phyloP scores from a whole-genome alignment of 257 asterid genomes.

The Henckelia pumila region DNA sequence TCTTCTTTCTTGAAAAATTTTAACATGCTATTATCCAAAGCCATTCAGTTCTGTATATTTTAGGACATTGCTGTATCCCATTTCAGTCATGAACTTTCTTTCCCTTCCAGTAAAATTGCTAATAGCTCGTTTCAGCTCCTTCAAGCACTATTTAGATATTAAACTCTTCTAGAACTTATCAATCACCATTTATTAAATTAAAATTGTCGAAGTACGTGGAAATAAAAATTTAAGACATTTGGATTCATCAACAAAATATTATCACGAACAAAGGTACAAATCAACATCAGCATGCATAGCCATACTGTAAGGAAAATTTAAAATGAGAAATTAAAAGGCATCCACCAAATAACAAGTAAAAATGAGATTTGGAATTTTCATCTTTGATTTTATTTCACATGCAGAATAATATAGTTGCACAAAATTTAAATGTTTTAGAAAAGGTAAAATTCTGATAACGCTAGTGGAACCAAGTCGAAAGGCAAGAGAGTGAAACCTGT shows the following conservation, averaged over 20 bases:
- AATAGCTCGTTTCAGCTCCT: background rate
- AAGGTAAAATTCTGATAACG: conserved; percentile 1
- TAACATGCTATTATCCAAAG: background rate
- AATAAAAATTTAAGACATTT: background rate
- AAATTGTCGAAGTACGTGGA: conserved; percentile 6
- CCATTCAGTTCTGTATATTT: background rate
- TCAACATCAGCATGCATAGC: background rate
- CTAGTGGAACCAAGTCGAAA: conserved; percentile 7
- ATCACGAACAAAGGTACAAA: background rate
- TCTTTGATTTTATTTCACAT: background rate
- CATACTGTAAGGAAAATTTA: background rate
- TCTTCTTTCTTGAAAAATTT: too few relatives aligned
- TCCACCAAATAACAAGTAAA: conserved; percentile 3
- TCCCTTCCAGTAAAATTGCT: background rate
- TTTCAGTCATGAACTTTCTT: background rate
- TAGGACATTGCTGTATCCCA: background rate
- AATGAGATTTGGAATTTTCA: background rate
- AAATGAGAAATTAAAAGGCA: background rate
- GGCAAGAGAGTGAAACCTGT: conserved; percentile 47
- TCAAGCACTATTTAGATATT: background rate
- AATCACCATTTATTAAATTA: background rate
- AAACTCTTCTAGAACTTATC: conserved; percentile 9
- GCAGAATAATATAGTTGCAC: background rate
- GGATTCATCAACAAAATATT: background rate
- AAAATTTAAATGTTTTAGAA: conserved; percentile 5